Base-by-base conservation (phyloP, 2,329 filamentous ascomycete species). In the Rugonectria rugulosa region DNA sequence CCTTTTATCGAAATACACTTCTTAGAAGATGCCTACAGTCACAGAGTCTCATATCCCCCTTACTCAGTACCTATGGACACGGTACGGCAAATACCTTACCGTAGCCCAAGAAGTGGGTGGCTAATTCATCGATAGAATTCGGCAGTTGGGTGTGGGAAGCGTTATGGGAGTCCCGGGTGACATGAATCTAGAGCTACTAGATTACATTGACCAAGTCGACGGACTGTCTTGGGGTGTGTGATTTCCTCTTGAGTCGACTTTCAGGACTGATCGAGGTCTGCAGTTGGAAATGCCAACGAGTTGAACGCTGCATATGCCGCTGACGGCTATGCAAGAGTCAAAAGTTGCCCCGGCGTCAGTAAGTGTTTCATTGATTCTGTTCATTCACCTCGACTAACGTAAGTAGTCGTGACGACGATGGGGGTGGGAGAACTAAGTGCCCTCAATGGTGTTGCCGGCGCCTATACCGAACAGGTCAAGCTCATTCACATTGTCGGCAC, bases 231-330 rank as follows among this genome's bases (percentile, higher is more conserved):
- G 51, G 51, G 51, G 51, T 48, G 32, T 5, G 15, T 40, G 5
- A 20, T 4, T 29, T 14, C 5, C 6, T 15, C n/a, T 19, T 23
- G 45, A n/a, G 15, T n/a, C n/a, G 6, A 4, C 2, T 9, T 29
- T 21, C 10, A 21, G 10, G 5, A 21, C 45, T 48, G 48, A 52
- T 14, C 2, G 11, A 23, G 12, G 8, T 9, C 17, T 23, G 5
- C 4, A 57, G 56, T 58, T 14, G 56, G 56, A 14, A 58, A 58
- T 27, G 40, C 51, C 4, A 58, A 58, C 7, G 56, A 58, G 20
- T 21, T 58, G 2, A 58, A 58, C 8, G 56, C 56, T 19, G 56
- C 51, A 8, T 58, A 58, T n/a, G 56, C 56, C 19, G 56, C 56
- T 21, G 56, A 58, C 29, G 56, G 56, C 17, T 58, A 58, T 15